Evolutionary conservation across 139 green algal genomes (phyloP).

Genomic region (Chlamydomonas sp.): DNA sequence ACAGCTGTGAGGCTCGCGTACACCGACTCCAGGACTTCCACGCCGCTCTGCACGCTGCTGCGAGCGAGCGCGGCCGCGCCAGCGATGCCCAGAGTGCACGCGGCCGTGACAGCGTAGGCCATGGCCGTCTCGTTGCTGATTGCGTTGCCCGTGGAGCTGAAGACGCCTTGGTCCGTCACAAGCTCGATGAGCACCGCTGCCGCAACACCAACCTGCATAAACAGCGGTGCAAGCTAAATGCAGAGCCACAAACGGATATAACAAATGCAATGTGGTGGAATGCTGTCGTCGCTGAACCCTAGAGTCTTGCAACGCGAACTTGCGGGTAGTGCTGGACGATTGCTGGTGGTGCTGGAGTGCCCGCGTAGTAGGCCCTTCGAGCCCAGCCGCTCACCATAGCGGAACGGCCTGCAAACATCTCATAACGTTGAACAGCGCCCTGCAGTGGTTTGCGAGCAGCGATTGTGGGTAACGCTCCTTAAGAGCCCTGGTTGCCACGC

Average conservation of each 20-base stretch:
- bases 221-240: not conserved
- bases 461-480: not conserved
- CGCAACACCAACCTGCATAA: constrained; percentile 3
- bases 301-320: too few relatives aligned
- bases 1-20: constrained; percentile 25
- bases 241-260: too few relatives aligned
- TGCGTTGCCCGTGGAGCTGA: not conserved
- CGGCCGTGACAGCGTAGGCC: not conserved
- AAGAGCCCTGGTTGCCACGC: not conserved
- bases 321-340: not conserved
- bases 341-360: not conserved
- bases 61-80: not conserved
- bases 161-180: not conserved
- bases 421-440: constrained; percentile 15
- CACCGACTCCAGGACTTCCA: constrained; percentile 16
- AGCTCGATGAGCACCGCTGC: not conserved
- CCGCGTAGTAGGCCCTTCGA: not conserved
- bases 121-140: constrained; percentile 1
- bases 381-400: constrained; percentile 21
- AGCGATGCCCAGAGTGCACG: not conserved
- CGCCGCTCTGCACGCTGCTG: not conserved
- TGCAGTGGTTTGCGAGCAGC: not conserved
- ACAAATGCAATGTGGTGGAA: too few relatives aligned
- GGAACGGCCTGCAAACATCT: constrained; percentile 15
- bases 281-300: too few relatives aligned